phyloP scores from a whole-genome alignment of 164 flowering plant genomes.

The Aristolochia contorta region DNA sequence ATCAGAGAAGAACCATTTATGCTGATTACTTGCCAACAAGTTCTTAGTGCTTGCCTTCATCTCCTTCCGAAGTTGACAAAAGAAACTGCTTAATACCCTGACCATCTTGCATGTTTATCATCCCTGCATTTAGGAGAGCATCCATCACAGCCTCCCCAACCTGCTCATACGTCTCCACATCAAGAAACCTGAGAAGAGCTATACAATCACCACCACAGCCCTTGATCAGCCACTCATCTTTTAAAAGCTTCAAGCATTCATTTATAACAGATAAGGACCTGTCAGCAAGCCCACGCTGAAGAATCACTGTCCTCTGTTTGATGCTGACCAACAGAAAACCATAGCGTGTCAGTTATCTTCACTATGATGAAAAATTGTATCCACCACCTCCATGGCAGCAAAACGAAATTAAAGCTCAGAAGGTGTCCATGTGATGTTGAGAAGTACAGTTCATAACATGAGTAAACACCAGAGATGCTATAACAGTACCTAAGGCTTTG shows the following conservation, averaged over 20 bases:
- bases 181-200: constrained; percentile 79
- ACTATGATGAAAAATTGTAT: too few species aligned
- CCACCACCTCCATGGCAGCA: too few species aligned
- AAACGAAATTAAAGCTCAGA: too few species aligned
- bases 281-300: constrained; percentile 92
- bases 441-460: too few species aligned
- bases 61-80: constrained; percentile 13
- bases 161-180: constrained; percentile 93
- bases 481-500: constrained; percentile 76
- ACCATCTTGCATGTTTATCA: constrained; percentile 39
- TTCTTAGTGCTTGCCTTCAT: constrained; percentile 41
- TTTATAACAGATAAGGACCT: constrained; percentile 60
- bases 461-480: background rate
- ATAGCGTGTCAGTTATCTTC: too few species aligned
- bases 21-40: background rate
- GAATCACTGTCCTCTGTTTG: constrained; percentile 69
- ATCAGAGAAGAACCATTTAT: background rate
- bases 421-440: too few species aligned
- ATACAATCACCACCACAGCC: constrained; percentile 70
- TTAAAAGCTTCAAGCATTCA: constrained; percentile 77
- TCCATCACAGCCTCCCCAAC: constrained; percentile 80
- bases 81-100: constrained; percentile 44
- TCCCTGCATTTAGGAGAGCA: constrained; percentile 52
- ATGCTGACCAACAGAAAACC: constrained; percentile 35
- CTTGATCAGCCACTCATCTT: constrained; percentile 79